Base-by-base conservation (phyloP, 1,284 basidiomycete species). In the Pseudozyma hubeiensis region DNA sequence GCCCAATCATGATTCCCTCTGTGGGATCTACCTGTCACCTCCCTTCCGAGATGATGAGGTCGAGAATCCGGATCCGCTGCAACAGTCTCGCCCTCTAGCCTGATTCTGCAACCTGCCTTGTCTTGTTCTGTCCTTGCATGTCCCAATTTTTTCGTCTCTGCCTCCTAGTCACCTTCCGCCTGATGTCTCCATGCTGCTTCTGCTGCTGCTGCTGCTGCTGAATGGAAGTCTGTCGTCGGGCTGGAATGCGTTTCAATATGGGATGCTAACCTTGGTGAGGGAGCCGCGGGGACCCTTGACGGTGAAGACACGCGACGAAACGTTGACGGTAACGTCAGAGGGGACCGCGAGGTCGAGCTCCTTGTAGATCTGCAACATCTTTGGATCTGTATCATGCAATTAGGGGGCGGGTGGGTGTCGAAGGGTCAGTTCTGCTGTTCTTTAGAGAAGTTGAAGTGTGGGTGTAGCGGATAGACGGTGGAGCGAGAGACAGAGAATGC, bases 351-450 rank as follows among this genome's bases (percentile, higher is more conserved):
- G 78, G 64, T 84, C 83, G 58, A 83, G 69, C 64, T 84, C 83
- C 82, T 84, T 84, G 80, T 77, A 84, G 75, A 84, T 79, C 61
- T 83, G 81, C 63, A 84, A 70, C 82, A 84, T 84, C 60, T 65
- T 73, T 51, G 47, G 53, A 61, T 72, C 64, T 73, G 70, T 61
- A 24, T 24, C 24, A 24, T 24, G 24, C 24, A 16, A 16, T 40
- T 44, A 16, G 45, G 33, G 41, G 53, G 47, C 16, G 24, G 33
- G 14, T 39, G 46, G 31, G 19, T 17, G 53, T 34, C 19, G 34
- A 37, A 19, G 4, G 41, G 53, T 61, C 44, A 52, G 55, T 48
- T 31, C 45, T 29, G 46, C 24, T 60, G 24, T 43, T 54, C 7
- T n/a, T 9, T n/a, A 1, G 6, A 29, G 16, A 31, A 31, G 5